A percentile compares a stretch with the other conserved stretches of the same genome.
Evolutionary conservation across 1,284 basidiomycete species (phyloP).

Genomic region (Naganishia sp.): DNA sequence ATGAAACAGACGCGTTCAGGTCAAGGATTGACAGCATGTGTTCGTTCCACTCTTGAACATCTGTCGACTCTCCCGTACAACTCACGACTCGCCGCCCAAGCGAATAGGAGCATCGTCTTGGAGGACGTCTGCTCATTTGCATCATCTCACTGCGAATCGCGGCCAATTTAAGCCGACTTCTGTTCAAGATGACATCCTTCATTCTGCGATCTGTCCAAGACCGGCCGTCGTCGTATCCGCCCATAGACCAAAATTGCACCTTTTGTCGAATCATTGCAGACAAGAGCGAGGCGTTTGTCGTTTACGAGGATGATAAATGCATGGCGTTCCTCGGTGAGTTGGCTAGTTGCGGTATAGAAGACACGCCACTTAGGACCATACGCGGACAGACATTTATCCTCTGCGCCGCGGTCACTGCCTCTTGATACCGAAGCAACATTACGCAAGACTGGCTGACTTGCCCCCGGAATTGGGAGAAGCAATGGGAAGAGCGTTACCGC

Average conservation of each 20-base stretch:
- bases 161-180: too few species aligned
- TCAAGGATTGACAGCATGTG: too few species aligned
- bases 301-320: constrained; percentile 32
- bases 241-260: constrained; percentile 28
- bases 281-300: constrained; percentile 28
- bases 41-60: too few species aligned
- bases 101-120: too few species aligned
- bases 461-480: constrained; percentile 24
- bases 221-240: constrained; percentile 30
- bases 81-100: too few species aligned
- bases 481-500: constrained; percentile 34
- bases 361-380: neutral
- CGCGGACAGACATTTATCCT: constrained; percentile 32
- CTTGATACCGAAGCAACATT: constrained; percentile 34
- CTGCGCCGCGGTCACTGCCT: constrained; percentile 33
- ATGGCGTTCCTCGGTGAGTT: constrained; percentile 34
- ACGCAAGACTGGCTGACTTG: constrained; percentile 31
- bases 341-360: neutral
- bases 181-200: constrained; percentile 33
- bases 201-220: constrained; percentile 34
- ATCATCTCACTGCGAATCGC: neutral
- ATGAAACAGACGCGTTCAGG: too few species aligned
- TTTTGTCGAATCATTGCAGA: constrained; percentile 34
- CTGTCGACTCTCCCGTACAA: too few species aligned
- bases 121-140: too few species aligned